Base-by-base conservation (phyloP, 805 yeast species). In the Lipomyces sp. region DNA sequence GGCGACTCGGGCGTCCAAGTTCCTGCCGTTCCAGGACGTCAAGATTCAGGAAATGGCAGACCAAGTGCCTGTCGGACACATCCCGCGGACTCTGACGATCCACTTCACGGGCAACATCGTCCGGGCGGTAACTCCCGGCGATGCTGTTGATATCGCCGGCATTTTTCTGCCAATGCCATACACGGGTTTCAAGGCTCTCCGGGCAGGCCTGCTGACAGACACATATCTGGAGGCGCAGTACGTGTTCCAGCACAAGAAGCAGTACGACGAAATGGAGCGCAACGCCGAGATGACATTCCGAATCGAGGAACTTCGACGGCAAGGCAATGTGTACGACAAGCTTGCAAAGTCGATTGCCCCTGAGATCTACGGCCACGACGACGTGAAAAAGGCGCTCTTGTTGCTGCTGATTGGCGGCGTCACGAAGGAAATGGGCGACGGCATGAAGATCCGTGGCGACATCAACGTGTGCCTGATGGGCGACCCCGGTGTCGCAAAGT, bases 401-500 rank as follows among this genome's bases (percentile, higher is more conserved):
- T 70, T 93, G 52, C 74, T 93, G 55, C 74, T 93, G 39, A 88
- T 93, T 58, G 96, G 98, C 45, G 98, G 98, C 64, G 97, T 90
- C 39, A 86, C 95, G 43, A 93, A 93, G 67, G 86, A 82, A 63
- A 81, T 91, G 61, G 95, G 95, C 39, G 98, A 93, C 70, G 99
- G 99, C 59, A 82, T 93, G 87, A 82, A 84, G 64, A 93, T 93
- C 63, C 83, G 99, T 74, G 98, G 98, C 63, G 98, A 93, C 67
- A 86, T 93, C 61, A 93, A 93, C 65, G 79, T 93, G 48, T 84
- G 97, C 72, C 76, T 93, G 45, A 91, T 93, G 97, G 98, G 98
- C 62, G 98, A 93, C 66, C 98, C 98, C 37, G 98, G 98, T 75
- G 98, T 93, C 47, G 98, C 98, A 64, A 93, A 93, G 70, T 93